A percentile compares a stretch with the other conserved stretches of the same genome.
Evolutionary conservation across 73 alveolate genomes (phyloP).

Genomic region (Blepharisma japonicum): DNA sequence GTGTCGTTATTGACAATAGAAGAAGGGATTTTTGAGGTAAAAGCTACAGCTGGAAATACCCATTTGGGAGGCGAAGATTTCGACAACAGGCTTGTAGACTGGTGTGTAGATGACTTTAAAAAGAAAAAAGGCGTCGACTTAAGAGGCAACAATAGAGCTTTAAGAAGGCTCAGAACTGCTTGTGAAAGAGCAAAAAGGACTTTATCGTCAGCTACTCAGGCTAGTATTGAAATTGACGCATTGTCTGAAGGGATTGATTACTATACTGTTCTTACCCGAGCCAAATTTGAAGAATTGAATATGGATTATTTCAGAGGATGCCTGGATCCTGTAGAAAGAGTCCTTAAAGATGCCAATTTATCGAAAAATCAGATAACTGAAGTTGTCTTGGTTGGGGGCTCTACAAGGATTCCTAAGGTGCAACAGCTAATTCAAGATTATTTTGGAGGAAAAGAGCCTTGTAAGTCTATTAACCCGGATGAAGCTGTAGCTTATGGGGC

Average conservation of each 20-base stretch:
- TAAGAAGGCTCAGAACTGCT: constrained; percentile 89
- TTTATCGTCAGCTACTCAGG: constrained; percentile 79
- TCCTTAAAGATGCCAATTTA: constrained; percentile 62
- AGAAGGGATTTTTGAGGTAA: constrained; percentile 87
- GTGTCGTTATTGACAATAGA: constrained; percentile 83
- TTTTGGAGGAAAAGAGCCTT: constrained; percentile 87
- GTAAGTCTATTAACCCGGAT: constrained; percentile 93
- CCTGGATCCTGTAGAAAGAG: constrained; percentile 71
- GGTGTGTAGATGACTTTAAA: constrained; percentile 57
- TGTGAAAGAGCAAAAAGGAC: constrained; percentile 96
- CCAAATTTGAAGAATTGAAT: constrained; percentile 58
- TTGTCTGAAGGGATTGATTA: constrained; percentile 76
- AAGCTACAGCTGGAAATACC: constrained; percentile 91
- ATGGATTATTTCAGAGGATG: constrained; percentile 66
- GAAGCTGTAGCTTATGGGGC: constrained; percentile 98
- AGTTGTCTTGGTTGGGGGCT: constrained; percentile 80
- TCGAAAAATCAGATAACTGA: constrained; percentile 64
- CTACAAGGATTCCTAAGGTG: constrained; percentile 80
- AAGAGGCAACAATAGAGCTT: constrained; percentile 73
- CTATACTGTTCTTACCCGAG: constrained; percentile 56
- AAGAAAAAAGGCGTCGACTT: constrained; percentile 80
- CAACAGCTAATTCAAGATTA: constrained; percentile 70
- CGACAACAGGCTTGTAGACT: constrained; percentile 74
- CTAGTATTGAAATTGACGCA: constrained; percentile 84
- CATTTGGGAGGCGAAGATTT: constrained; percentile 96